Evolutionary conservation across 1,284 basidiomycete species (phyloP).

Genomic region (Pholiota adiposa): DNA sequence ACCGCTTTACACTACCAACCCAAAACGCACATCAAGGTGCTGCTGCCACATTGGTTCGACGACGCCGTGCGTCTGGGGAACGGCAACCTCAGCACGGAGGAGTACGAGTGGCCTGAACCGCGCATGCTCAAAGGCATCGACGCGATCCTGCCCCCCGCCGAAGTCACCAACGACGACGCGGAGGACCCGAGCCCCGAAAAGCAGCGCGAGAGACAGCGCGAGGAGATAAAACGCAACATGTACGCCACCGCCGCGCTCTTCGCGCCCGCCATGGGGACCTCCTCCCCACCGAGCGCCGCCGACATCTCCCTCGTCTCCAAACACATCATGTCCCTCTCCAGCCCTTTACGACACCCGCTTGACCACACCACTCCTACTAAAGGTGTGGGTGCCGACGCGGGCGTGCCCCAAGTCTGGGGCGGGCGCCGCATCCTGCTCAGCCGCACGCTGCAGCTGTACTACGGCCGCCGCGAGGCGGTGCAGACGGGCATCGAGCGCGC

Average conservation of each 20-base stretch:
- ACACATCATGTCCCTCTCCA: background rate
- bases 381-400: background rate
- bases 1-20: slow-evolving; percentile 64
- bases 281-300: slow-evolving; percentile 15
- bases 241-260: slow-evolving; percentile 34
- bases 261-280: slow-evolving; percentile 18
- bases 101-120: slow-evolving; percentile 80
- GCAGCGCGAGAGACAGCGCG: slow-evolving; percentile 20
- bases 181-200: slow-evolving; percentile 19
- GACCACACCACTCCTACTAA: background rate
- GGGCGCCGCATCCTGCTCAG: slow-evolving; percentile 65
- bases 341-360: background rate
- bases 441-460: slow-evolving; percentile 53
- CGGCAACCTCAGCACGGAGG: slow-evolving; percentile 54
- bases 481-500: slow-evolving; percentile 58
- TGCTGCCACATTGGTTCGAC: slow-evolving; percentile 86
- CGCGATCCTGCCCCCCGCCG: background rate
- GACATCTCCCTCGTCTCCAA: slow-evolving; percentile 16
- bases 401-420: slow-evolving; percentile 11
- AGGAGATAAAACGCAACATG: slow-evolving; percentile 42
- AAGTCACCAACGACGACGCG: background rate
- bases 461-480: slow-evolving; percentile 54
- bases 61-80: slow-evolving; percentile 72
- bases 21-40: slow-evolving; percentile 58
- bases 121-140: slow-evolving; percentile 37